Base-by-base conservation (phyloP, 2,329 filamentous ascomycete genomes). In the Diaporthe sp. region DNA sequence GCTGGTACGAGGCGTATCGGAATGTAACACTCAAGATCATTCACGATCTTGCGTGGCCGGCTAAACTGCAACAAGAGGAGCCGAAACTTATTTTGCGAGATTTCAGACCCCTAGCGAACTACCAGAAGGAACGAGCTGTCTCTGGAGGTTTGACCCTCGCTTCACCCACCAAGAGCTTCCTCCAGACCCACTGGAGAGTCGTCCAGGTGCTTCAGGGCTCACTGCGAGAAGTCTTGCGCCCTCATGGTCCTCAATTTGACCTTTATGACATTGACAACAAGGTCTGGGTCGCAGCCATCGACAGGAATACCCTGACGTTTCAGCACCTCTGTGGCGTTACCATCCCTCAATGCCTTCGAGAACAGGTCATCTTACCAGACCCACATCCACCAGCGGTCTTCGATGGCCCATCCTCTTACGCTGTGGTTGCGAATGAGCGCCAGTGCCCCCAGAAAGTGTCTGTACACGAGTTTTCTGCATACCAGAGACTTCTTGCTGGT, bases 401-500 rank as follows among this genome's bases (percentile, higher is more conserved):
- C 72, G 73, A 82, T 1, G 81, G 80, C 10, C 90, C 86, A 0
- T 86, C 88, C 0, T 92, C 90, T 0, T 90, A 91, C 73, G 82
- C 88, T 9, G 83, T 88, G 0, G 80, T 90, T 44, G 87, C 89
- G 0, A 88, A 82, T 17, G 87, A 89, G 42, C 80, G 83, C 0
- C 79, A 80, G 2, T 90, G 90, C 59, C 88, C 90, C 0, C 53
- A 81, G 0, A 81, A 83, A 0, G 72, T 90, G 35, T 86, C 85
- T 1, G 65, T 84, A 0, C 86, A 90, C 19, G 91, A 92, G 71
- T 92, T 86, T 63, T 82, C 84, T 32, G 85, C 90, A 0, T 87
- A 87, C 68, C 87, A 90, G 73, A 82, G 80, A 0, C 79, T 91
- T 0, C 77, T 89, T 0, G 82, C 85, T 0, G 89, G 88, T 0